phyloP scores from a whole-genome alignment of 2,329 filamentous ascomycete genomes.

The Calonectria montana region DNA sequence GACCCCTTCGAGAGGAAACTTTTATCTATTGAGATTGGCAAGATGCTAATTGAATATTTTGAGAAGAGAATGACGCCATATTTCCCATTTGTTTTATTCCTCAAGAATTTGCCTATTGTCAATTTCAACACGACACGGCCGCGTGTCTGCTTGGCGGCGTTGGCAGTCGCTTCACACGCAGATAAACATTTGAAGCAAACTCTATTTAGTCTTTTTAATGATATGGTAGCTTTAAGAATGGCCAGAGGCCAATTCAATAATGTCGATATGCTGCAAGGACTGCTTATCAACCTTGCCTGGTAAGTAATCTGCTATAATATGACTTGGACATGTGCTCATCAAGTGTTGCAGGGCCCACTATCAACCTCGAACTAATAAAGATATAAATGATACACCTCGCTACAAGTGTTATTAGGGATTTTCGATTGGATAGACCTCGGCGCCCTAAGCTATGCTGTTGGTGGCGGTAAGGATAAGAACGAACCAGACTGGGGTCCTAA shows the following conservation, averaged over 20 bases:
- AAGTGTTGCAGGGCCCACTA: conserved; percentile 44
- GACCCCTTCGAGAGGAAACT: conserved; percentile 38
- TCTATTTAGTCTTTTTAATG: conserved; percentile 40
- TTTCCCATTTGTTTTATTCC: conserved; percentile 46
- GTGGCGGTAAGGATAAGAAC: conserved; percentile 28
- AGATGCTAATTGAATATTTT: conserved; percentile 32
- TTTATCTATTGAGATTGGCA: conserved; percentile 27
- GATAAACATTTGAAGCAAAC: conserved; percentile 31
- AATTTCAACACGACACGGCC: conserved; percentile 36
- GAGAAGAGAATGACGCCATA: conserved; percentile 36
- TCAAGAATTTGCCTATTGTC: conserved; percentile 13
- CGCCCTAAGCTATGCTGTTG: conserved; percentile 38
- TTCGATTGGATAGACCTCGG: conserved; percentile 43
- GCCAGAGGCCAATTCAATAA: conserved; percentile 33
- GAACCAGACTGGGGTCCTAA: conserved; percentile 40
- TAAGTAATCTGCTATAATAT: neutral
- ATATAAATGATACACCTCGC: conserved; percentile 45
- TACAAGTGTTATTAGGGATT: conserved; percentile 45
- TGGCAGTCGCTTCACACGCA: conserved; percentile 36
- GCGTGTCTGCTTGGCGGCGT: conserved; percentile 40
- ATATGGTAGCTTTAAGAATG: conserved; percentile 34
- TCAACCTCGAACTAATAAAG: conserved; percentile 41
- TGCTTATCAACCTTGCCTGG: conserved; percentile 47
- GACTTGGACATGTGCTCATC: neutral
- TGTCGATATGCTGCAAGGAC: conserved; percentile 45